A percentile compares a stretch with the other conserved stretches of the same genome.
Conservation (phyloP, 1,284 basidiomycete species). For the Mycena citricolor region DNA sequence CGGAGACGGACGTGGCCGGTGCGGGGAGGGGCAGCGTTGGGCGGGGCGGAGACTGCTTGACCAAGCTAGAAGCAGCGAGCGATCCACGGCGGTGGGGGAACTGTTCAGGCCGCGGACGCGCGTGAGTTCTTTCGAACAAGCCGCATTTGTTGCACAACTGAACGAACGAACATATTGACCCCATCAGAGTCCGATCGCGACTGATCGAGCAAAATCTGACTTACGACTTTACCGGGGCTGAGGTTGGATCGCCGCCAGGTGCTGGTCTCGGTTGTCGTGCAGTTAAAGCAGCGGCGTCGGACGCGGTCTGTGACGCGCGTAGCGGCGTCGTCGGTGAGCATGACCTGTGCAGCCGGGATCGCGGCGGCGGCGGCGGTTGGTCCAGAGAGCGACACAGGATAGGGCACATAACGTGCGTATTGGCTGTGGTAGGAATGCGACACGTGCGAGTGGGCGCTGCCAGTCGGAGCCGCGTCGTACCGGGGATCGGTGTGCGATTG, state of each 20-base stretch:
- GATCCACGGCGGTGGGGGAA: conserved; percentile 79
- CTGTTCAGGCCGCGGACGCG: conserved; percentile 74
- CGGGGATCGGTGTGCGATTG: background rate
- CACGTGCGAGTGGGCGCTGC: too few relatives aligned
- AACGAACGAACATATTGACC: too few relatives aligned
- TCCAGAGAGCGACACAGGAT: too few relatives aligned
- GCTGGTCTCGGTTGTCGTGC: conserved; percentile 77
- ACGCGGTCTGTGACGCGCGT: conserved; percentile 76
- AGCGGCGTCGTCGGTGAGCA: conserved; percentile 70
- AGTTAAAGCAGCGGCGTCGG: conserved; percentile 75
- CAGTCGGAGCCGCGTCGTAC: too few relatives aligned
- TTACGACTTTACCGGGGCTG: conserved; percentile 76
- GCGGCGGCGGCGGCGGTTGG: too few relatives aligned
- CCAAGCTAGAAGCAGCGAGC: conserved; percentile 27
- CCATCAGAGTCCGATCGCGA: too few relatives aligned
- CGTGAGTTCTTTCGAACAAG: conserved; percentile 79
- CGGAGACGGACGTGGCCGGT: too few relatives aligned
- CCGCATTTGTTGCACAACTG: conserved; percentile 88
- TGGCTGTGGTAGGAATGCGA: too few relatives aligned
- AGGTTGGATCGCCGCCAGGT: conserved; percentile 79
- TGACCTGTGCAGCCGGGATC: conserved; percentile 41
- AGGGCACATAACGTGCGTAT: too few relatives aligned
- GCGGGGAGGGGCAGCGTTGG: too few relatives aligned
- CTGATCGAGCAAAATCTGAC: conserved; percentile 34
- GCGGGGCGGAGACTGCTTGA: too few relatives aligned